Conservation (phyloP, 169 alveolate genomes). For the Eimeria brunetti region DNA sequence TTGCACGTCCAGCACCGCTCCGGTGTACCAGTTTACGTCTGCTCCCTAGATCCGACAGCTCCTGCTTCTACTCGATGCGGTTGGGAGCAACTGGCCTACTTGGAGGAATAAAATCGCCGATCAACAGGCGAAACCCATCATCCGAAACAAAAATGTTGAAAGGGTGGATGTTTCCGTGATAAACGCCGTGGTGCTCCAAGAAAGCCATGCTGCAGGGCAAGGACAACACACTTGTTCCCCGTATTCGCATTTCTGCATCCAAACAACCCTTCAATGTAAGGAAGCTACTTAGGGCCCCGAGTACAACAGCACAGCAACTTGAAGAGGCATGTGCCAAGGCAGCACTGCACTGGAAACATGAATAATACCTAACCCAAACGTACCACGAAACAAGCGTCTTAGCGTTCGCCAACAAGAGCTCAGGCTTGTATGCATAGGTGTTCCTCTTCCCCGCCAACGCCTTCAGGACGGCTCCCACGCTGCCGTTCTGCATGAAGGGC, state of each 20-base stretch:
- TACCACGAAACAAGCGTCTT: constrained; percentile 65
- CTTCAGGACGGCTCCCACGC: constrained; percentile 75
- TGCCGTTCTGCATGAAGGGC: constrained; percentile 81
- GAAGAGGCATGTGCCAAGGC: neutral
- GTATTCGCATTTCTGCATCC: neutral
- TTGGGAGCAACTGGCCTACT: neutral
- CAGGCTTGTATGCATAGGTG: constrained; percentile 60
- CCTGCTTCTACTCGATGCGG: neutral
- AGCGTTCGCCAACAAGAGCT: constrained; percentile 73
- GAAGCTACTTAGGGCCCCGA: no score
- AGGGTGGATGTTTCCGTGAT: constrained; percentile 79
- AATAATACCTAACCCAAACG: neutral
- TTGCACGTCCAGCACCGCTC: neutral
- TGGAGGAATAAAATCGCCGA: constrained; percentile 77
- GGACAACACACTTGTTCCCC: neutral
- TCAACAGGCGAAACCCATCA: constrained; percentile 78
- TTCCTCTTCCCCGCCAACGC: constrained; percentile 72
- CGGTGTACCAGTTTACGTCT: neutral
- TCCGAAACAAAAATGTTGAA: constrained; percentile 79
- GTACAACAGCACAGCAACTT: no score
- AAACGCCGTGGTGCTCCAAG: constrained; percentile 70
- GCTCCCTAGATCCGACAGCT: neutral
- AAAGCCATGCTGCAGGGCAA: constrained; percentile 69
- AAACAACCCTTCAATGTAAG: neutral
- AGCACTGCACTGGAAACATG: neutral